Evolutionary conservation across 2,329 filamentous ascomycete genomes (phyloP).

Genomic region (Fusarium longipes): DNA sequence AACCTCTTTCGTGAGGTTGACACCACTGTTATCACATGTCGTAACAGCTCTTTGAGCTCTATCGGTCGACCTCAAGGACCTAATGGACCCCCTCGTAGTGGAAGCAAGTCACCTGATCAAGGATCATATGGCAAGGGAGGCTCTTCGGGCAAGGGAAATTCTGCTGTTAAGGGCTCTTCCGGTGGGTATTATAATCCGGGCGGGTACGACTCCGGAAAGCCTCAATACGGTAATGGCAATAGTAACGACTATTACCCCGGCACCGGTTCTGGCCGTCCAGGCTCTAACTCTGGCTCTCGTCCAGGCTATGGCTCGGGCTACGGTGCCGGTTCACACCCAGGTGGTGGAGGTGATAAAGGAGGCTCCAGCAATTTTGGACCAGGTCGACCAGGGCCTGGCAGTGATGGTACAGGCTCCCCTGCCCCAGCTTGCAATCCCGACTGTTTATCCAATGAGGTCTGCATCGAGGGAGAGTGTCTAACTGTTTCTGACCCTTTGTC

Average conservation of each 20-base stretch:
- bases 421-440: neutral
- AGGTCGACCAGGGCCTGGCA: neutral
- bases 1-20: neutral
- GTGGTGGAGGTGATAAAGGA: neutral
- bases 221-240: neutral
- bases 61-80: neutral
- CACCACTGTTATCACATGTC: neutral
- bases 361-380: neutral
- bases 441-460: slow-evolving; percentile 13
- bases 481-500: slow-evolving; percentile 7
- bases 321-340: slow-evolving; percentile 2
- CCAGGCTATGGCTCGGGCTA: neutral
- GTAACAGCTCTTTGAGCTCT: neutral
- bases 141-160: neutral
- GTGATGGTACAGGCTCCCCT: neutral
- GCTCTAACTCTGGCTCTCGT: neutral
- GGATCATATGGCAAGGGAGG: neutral
- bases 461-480: slow-evolving; percentile 14
- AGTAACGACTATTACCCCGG: neutral
- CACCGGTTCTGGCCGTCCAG: neutral
- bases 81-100: neutral
- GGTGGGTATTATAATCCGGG: neutral
- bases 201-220: neutral
- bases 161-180: neutral
- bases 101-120: neutral